These are phyloP conservation scores for Halenospora varia DNA, from an alignment of 495 filamentous ascomycete species.

Conservation along the genomic window DNA sequence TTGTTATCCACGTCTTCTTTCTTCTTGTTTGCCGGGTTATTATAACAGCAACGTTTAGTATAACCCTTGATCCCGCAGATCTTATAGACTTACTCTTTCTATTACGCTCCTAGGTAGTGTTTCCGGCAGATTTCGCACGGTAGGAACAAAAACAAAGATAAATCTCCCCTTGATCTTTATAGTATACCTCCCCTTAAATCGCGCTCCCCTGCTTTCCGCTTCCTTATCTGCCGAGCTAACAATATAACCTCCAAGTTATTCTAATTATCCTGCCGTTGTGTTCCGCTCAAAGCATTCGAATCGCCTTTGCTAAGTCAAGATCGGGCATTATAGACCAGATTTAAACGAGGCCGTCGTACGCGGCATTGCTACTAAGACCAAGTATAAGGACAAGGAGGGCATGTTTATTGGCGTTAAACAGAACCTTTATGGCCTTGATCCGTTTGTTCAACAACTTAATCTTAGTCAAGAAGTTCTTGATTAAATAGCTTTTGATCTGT, in stretches of 20 bases:
- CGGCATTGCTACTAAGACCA: not conserved
- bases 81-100: not conserved
- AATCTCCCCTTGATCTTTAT: not conserved
- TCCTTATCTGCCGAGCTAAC: not conserved
- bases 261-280: not conserved
- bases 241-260: not conserved
- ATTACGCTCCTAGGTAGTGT: not conserved
- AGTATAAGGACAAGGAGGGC: not conserved
- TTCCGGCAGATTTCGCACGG: not conserved
- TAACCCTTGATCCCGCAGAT: not conserved
- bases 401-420: not conserved
- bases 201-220: not conserved
- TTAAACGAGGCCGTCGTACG: not conserved
- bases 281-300: not conserved
- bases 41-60: not conserved
- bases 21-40: not conserved
- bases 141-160: not conserved
- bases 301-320: not conserved
- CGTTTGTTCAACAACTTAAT: not conserved
- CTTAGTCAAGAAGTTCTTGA: not conserved
- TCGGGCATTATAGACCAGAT: not conserved
- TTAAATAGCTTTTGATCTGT: not conserved
- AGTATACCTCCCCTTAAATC: not conserved
- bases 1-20: not conserved
- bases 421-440: not conserved